Conservation (phyloP, 2,329 filamentous ascomycete genomes). For the Alternaria metachromatica region DNA sequence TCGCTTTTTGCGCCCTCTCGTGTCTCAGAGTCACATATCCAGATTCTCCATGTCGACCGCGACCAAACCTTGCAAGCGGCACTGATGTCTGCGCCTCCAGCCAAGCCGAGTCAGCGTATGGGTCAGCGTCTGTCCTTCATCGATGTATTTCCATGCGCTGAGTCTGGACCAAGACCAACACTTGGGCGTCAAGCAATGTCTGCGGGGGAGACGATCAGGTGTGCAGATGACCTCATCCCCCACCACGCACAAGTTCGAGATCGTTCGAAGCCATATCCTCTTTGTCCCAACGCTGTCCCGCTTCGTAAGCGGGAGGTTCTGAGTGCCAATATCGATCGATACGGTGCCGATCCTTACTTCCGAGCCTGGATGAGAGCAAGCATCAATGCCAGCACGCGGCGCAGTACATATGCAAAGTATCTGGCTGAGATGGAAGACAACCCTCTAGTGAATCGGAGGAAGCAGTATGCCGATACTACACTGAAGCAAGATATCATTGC, state of each 20-base stretch:
- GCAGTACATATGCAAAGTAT: slow-evolving; percentile 32
- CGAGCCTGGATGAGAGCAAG: slow-evolving; percentile 33
- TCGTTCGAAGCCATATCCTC: slow-evolving; percentile 26
- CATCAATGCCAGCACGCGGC: slow-evolving; percentile 28
- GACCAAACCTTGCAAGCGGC: slow-evolving; percentile 17
- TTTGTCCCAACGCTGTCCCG: slow-evolving; percentile 36
- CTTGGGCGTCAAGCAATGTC: slow-evolving; percentile 13
- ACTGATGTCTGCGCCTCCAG: neutral
- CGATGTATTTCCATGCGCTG: slow-evolving; percentile 18
- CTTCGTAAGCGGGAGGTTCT: slow-evolving; percentile 26
- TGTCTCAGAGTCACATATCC: slow-evolving; percentile 29
- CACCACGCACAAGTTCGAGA: slow-evolving; percentile 22
- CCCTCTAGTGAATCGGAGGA: slow-evolving; percentile 28
- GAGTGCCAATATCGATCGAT: slow-evolving; percentile 23
- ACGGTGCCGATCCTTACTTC: slow-evolving; percentile 35
- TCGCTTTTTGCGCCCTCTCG: slow-evolving; percentile 32
- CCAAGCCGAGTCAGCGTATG: neutral
- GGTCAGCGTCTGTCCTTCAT: slow-evolving; percentile 21
- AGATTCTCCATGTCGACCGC: slow-evolving; percentile 21
- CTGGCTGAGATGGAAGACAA: slow-evolving; percentile 34
- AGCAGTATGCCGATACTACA: slow-evolving; percentile 22
- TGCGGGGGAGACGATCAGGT: neutral
- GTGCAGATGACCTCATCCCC: neutral
- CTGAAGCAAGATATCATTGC: slow-evolving; percentile 6
- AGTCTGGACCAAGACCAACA: slow-evolving; percentile 5